These are phyloP conservation scores for Alternaria gaisen DNA, from an alignment of 2,329 filamentous ascomycete genomes.

Conservation along the genomic window DNA sequence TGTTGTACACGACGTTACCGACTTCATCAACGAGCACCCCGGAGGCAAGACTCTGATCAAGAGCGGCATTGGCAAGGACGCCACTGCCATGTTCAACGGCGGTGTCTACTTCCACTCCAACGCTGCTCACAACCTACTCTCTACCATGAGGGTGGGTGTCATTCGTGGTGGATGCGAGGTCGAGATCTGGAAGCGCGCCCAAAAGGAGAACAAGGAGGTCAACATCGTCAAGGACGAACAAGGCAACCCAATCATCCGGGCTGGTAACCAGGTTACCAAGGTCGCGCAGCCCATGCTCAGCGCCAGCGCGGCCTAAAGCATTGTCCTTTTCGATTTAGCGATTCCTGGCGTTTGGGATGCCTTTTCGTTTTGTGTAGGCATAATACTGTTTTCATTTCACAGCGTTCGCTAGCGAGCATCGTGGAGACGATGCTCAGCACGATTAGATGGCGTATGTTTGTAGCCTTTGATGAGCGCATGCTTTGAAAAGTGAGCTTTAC, in stretches of 20 bases:
- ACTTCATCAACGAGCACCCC: conserved; percentile 56
- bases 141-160: conserved; percentile 55
- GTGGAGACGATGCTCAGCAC: conserved; percentile 27
- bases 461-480: conserved; percentile 31
- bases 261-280: conserved; percentile 85
- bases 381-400: conserved; percentile 39
- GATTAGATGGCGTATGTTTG: conserved; percentile 44
- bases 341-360: conserved; percentile 46
- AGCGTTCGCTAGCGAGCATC: conserved; percentile 41
- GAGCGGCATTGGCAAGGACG: conserved; percentile 55
- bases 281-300: conserved; percentile 80
- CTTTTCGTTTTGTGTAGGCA: conserved; percentile 29
- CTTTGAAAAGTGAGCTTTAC: conserved; percentile 31
- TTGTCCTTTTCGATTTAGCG: conserved; percentile 30
- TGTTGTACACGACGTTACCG: conserved; percentile 55
- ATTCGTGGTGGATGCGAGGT: conserved; percentile 55
- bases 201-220: conserved; percentile 71
- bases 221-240: conserved; percentile 81
- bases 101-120: conserved; percentile 56
- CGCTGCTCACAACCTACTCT: conserved; percentile 55
- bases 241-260: conserved; percentile 84
- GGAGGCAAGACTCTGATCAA: conserved; percentile 55
- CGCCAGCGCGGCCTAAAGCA: conserved; percentile 77
- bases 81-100: conserved; percentile 56
- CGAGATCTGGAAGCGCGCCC: conserved; percentile 57